Conservation (phyloP, 805 yeast genomes). For the Saccharomycopsis babjevae region DNA sequence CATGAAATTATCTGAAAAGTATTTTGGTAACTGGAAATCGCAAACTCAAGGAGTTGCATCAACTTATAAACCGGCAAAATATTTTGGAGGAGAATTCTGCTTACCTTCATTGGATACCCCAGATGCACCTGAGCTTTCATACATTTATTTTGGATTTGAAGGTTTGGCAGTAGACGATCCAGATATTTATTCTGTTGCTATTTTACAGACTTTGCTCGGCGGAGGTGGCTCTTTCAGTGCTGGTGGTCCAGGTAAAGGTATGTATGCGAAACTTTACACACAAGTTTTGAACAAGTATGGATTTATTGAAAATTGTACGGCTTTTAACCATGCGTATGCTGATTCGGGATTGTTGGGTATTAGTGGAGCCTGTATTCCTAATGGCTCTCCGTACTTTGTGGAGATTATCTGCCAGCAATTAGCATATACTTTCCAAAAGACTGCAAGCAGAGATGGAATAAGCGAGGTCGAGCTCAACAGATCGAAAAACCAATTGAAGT, state of each 20-base stretch:
- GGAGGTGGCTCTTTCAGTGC: constrained; percentile 98
- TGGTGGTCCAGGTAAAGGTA: constrained; percentile 99
- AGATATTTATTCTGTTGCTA: constrained; percentile 84
- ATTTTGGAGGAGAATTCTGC: constrained; percentile 50
- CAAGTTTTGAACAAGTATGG: constrained; percentile 86
- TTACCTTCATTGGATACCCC: constrained; percentile 46
- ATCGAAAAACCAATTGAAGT: constrained; percentile 85
- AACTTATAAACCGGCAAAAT: constrained; percentile 32
- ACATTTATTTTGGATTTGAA: constrained; percentile 80
- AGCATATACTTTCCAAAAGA: constrained; percentile 32
- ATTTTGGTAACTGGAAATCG: constrained; percentile 53
- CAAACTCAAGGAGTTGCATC: constrained; percentile 19
- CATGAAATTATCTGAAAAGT: constrained; percentile 45
- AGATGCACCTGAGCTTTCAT: constrained; percentile 68
- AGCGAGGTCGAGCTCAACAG: constrained; percentile 61
- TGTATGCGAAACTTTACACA: constrained; percentile 91
- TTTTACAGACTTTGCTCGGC: constrained; percentile 81
- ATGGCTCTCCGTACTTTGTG: constrained; percentile 75
- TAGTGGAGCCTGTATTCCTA: constrained; percentile 73
- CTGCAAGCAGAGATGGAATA: constrained; percentile 1
- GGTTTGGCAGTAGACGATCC: constrained; percentile 75
- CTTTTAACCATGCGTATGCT: constrained; percentile 82
- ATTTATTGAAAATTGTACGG: constrained; percentile 77
- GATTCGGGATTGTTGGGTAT: constrained; percentile 91
- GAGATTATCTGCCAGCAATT: constrained; percentile 67